phyloP scores from a whole-genome alignment of 2,329 filamentous ascomycete species.

The Penicillium sp. region DNA sequence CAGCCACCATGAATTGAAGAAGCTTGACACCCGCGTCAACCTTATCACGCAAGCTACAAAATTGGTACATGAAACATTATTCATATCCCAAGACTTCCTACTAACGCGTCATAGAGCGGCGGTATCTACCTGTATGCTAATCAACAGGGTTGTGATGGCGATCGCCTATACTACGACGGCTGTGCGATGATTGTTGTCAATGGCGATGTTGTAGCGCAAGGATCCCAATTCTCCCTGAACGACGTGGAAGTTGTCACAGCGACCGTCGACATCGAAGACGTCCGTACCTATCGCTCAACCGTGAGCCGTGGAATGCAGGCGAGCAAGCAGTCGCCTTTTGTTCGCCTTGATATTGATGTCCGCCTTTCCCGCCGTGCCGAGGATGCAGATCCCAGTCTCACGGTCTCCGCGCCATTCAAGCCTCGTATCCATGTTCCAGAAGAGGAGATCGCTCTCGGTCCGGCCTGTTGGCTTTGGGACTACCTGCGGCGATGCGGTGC shows the following conservation, averaged over 20 bases:
- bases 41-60: constrained; percentile 66
- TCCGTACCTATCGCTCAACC: constrained; percentile 31
- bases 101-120: constrained; percentile 36
- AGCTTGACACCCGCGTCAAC: constrained; percentile 63
- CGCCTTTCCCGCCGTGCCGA: constrained; percentile 34
- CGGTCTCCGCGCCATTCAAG: constrained; percentile 47
- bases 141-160: constrained; percentile 60
- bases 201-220: constrained; percentile 64
- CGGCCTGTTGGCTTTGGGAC: constrained; percentile 64
- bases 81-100: neutral
- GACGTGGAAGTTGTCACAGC: constrained; percentile 67
- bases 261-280: constrained; percentile 69
- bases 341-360: constrained; percentile 40
- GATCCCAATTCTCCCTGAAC: constrained; percentile 64
- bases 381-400: constrained; percentile 47
- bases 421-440: constrained; percentile 62
- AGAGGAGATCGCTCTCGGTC: constrained; percentile 66
- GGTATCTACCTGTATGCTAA: constrained; percentile 62
- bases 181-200: constrained; percentile 64
- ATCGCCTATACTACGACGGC: constrained; percentile 64
- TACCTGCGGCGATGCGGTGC: constrained; percentile 40
- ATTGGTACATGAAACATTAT: constrained; percentile 14
- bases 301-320: constrained; percentile 36
- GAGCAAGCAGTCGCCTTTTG: constrained; percentile 30
- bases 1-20: constrained; percentile 67